A percentile compares a stretch with the other conserved stretches of the same genome.
These are phyloP conservation scores for Hanseniaspora taiwanica DNA, from an alignment of 805 yeast species.

Conservation along the genomic window DNA sequence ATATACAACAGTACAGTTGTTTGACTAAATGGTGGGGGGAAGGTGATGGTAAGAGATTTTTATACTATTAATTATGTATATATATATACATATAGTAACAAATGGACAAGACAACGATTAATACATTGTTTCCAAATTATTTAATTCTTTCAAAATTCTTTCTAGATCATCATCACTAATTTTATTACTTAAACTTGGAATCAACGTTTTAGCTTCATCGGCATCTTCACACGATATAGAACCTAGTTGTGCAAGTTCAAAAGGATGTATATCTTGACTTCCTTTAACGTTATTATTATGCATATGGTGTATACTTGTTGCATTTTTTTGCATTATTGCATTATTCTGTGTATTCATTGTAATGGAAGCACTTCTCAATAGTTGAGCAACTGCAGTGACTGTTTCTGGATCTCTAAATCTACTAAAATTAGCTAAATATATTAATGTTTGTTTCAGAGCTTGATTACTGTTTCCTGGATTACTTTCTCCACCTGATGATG, in stretches of 20 bases:
- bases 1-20: conserved; percentile 42
- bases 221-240: conserved; percentile 91
- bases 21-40: conserved; percentile 70
- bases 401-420: conserved; percentile 88
- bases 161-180: conserved; percentile 80
- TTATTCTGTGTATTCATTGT: conserved; percentile 32
- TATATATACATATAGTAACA: conserved; percentile 4
- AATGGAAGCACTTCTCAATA: conserved; percentile 48
- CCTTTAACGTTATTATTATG: conserved; percentile 2
- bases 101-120: no score
- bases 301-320: background rate
- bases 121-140: conserved; percentile 42
- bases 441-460: conserved; percentile 83
- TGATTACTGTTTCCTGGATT: conserved; percentile 43
- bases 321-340: no score
- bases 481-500: background rate
- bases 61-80: conserved; percentile 7
- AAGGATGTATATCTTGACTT: conserved; percentile 62
- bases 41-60: conserved; percentile 30
- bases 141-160: conserved; percentile 73
- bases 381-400: conserved; percentile 82
- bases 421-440: conserved; percentile 72
- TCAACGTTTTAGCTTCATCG: conserved; percentile 89
- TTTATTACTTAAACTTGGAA: conserved; percentile 75
- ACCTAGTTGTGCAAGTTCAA: conserved; percentile 82